phyloP scores from a whole-genome alignment of 257 asterid genomes.

The Lantana camara region DNA sequence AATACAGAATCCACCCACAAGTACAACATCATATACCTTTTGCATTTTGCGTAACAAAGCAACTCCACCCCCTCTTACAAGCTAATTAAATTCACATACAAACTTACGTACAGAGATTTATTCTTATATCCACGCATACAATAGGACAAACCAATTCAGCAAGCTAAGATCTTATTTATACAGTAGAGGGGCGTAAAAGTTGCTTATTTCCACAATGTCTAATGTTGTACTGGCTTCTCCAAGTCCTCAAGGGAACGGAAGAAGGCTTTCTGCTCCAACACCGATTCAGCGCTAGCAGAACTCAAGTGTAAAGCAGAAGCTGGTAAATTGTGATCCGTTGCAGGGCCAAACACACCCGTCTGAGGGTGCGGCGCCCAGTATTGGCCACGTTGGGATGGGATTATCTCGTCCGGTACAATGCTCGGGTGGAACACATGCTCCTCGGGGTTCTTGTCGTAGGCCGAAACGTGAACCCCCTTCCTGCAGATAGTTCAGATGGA shows the following conservation, averaged over 20 bases:
- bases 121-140: slow-evolving; percentile 4
- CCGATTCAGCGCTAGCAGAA: slow-evolving; percentile 38
- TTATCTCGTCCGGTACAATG: slow-evolving; percentile 64
- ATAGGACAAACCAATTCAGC: slow-evolving; percentile 10
- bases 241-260: slow-evolving; percentile 85
- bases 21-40: slow-evolving; percentile 6
- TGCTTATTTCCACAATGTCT: slow-evolving; percentile 20
- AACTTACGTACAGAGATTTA: slow-evolving; percentile 15
- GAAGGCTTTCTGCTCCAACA: slow-evolving; percentile 81
- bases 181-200: slow-evolving; percentile 5
- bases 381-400: slow-evolving; percentile 42
- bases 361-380: slow-evolving; percentile 91
- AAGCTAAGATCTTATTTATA: slow-evolving; percentile 24
- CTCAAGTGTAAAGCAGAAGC: slow-evolving; percentile 24
- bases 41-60: slow-evolving; percentile 8
- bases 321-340: slow-evolving; percentile 39
- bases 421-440: slow-evolving; percentile 46
- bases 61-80: slow-evolving; percentile 13
- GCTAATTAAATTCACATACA: background rate
- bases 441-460: slow-evolving; percentile 81
- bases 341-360: slow-evolving; percentile 87
- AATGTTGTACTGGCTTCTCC: slow-evolving; percentile 64
- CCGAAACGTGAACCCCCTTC: slow-evolving; percentile 72
- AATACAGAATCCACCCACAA: slow-evolving; percentile 9
- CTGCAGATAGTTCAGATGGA: slow-evolving; percentile 31